Evolutionary conservation across 176 grass and related monocot species (phyloP).

Genomic region (Triticum timopheevii): DNA sequence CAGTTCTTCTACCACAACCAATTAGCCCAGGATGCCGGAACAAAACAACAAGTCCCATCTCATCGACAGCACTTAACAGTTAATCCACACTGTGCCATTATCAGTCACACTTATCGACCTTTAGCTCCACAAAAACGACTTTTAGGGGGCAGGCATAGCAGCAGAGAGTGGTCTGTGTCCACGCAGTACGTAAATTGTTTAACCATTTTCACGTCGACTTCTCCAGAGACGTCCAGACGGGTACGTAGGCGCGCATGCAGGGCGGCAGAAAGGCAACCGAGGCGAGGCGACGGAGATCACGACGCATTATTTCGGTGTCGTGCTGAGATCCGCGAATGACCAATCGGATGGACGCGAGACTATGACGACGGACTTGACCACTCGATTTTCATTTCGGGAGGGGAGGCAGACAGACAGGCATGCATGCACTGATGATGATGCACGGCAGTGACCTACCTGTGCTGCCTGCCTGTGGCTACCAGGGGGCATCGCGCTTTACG

Average conservation of each 20-base stretch:
- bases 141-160: background rate
- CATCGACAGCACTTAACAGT: background rate
- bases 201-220: background rate
- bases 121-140: background rate
- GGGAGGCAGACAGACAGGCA: background rate
- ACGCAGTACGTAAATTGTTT: background rate
- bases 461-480: background rate
- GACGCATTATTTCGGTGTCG: background rate
- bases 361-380: constrained; percentile 27
- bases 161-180: background rate
- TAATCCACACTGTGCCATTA: background rate
- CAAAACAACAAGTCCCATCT: background rate
- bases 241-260: background rate
- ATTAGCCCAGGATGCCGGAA: background rate
- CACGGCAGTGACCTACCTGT: background rate
- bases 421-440: background rate
- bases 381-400: background rate
- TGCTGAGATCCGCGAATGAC: constrained; percentile 14
- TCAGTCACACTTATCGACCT: background rate
- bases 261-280: constrained; percentile 8
- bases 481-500: background rate
- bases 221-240: background rate
- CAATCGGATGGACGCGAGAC: background rate
- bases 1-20: background rate
- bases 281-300: background rate